Conservation (phyloP, 2,329 filamentous ascomycete genomes). For the Sclerotinia minor region DNA sequence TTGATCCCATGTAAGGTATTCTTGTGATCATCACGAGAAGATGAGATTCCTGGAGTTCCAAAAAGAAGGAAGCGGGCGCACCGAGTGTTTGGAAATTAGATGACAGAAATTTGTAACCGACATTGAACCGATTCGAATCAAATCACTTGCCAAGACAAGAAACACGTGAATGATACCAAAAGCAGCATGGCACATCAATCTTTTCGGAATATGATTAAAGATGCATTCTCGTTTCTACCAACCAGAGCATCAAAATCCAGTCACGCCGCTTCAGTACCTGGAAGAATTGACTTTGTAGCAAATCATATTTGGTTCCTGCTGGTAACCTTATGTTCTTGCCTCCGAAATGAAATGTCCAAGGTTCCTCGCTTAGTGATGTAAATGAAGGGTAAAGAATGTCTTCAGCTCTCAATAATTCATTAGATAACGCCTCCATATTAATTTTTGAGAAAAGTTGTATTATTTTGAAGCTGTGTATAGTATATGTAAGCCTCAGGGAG, state of each 20-base stretch:
- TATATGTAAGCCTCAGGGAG: neutral
- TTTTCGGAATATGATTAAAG: constrained; percentile 5
- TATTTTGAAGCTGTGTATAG: neutral
- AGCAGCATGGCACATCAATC: neutral
- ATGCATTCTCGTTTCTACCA: neutral
- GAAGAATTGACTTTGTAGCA: too few relatives aligned
- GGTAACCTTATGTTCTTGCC: neutral
- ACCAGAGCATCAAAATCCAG: neutral
- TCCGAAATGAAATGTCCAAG: neutral
- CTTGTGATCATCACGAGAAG: constrained; percentile 1
- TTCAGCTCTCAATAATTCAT: neutral
- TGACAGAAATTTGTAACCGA: neutral
- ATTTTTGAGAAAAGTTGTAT: too few relatives aligned
- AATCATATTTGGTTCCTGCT: too few relatives aligned
- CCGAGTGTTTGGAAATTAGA: neutral
- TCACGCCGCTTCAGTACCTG: neutral
- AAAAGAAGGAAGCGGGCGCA: neutral
- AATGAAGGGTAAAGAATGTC: constrained; percentile 1
- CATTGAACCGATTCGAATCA: constrained; percentile 5
- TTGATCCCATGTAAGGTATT: neutral
- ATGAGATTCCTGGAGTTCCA: neutral
- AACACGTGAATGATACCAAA: constrained; percentile 1
- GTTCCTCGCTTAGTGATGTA: neutral
- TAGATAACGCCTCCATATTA: too few relatives aligned
- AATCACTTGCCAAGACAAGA: constrained; percentile 1